phyloP scores from a whole-genome alignment of 768 basidiomycete species.

The Leucocoprinus sp. region DNA sequence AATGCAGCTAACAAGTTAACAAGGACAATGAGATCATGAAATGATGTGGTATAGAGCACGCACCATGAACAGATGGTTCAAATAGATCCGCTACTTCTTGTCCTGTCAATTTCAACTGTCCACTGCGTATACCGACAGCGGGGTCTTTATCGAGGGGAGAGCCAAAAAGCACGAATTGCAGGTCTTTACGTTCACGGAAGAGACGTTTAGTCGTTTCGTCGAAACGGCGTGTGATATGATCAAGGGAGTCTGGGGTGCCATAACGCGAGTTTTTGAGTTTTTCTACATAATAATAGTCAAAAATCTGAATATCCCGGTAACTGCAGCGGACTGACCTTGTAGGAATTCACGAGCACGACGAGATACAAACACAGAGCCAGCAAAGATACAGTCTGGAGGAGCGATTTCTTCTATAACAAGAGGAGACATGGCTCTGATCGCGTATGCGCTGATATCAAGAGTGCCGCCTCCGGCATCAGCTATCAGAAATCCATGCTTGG shows the following conservation, averaged over 20 bases:
- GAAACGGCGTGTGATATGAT: constrained; percentile 74
- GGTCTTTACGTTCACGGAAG: constrained; percentile 59
- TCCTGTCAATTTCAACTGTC: constrained; percentile 68
- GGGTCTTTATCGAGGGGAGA: constrained; percentile 71
- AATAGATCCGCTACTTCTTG: constrained; percentile 65
- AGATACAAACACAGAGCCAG: constrained; percentile 78
- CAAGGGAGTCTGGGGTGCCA: constrained; percentile 59
- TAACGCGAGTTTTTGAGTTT: constrained; percentile 71
- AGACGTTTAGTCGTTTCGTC: constrained; percentile 79
- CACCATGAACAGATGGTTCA: constrained; percentile 66
- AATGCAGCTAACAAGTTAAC: constrained; percentile 49
- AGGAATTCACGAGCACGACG: constrained; percentile 65
- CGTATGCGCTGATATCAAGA: constrained; percentile 75
- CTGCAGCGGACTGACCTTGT: constrained; percentile 37
- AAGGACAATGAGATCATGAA: neutral
- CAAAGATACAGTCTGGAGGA: constrained; percentile 80
- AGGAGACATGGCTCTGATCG: constrained; percentile 58
- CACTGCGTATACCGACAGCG: constrained; percentile 60
- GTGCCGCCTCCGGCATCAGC: constrained; percentile 80
- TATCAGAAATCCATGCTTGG: constrained; percentile 70
- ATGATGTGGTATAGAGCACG: constrained; percentile 1
- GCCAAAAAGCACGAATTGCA: constrained; percentile 70
- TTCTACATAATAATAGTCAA: constrained; percentile 30
- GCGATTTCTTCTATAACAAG: constrained; percentile 79
- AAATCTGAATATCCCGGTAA: neutral